Conservation (phyloP, 2,329 filamentous ascomycete species). For the Fusarium oligoseptatum region DNA sequence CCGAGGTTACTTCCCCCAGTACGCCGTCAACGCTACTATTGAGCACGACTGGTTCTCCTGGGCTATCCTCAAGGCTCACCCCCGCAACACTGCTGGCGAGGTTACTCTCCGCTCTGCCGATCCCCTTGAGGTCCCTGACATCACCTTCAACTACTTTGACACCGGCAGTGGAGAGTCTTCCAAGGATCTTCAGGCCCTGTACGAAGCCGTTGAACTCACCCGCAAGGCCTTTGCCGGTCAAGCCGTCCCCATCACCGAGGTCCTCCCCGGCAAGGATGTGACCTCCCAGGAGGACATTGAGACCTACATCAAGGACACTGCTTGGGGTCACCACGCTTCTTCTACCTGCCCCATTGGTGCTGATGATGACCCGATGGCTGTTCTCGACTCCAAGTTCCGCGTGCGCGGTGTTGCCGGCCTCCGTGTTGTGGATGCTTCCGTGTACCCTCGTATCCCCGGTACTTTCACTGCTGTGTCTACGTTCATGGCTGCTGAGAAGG, state of each 20-base stretch:
- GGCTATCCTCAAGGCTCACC: slow-evolving; percentile 70
- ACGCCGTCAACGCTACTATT: slow-evolving; percentile 59
- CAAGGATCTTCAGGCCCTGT: slow-evolving; percentile 65
- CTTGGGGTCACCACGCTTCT: slow-evolving; percentile 53
- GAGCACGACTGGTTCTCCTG: slow-evolving; percentile 58
- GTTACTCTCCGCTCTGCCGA: slow-evolving; percentile 72
- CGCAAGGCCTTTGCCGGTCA: slow-evolving; percentile 56
- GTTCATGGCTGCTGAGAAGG: slow-evolving; percentile 52
- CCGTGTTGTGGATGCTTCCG: slow-evolving; percentile 60
- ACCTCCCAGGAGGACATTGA: slow-evolving; percentile 34
- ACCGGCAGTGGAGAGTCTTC: slow-evolving; percentile 61
- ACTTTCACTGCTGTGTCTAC: slow-evolving; percentile 52
- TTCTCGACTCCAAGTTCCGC: slow-evolving; percentile 63
- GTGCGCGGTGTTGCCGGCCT: slow-evolving; percentile 61
- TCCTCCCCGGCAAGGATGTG: slow-evolving; percentile 30
- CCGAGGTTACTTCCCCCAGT: slow-evolving; percentile 69
- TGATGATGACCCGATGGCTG: slow-evolving; percentile 52
- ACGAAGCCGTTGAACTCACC: slow-evolving; percentile 67
- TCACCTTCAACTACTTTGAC: slow-evolving; percentile 73
- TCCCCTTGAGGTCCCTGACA: slow-evolving; percentile 73
- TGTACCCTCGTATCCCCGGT: slow-evolving; percentile 56
- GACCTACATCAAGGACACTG: slow-evolving; percentile 47
- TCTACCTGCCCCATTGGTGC: slow-evolving; percentile 51
- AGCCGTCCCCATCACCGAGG: slow-evolving; percentile 38
- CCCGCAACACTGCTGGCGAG: slow-evolving; percentile 71